Base-by-base conservation (phyloP, 1,284 basidiomycete species). In the Stereum hirsutum region DNA sequence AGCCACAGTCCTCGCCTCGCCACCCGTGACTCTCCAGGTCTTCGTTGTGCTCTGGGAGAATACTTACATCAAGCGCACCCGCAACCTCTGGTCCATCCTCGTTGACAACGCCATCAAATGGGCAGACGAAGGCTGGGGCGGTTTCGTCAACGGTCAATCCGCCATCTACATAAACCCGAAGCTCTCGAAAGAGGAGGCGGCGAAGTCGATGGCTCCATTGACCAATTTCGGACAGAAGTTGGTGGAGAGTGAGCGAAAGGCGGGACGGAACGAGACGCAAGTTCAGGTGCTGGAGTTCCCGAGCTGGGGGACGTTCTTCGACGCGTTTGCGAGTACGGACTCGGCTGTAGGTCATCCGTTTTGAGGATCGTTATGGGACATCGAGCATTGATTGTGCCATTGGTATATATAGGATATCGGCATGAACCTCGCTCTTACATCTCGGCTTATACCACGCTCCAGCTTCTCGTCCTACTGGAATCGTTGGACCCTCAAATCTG, bases 181-280 rank as follows among this genome's bases (percentile, higher is more conserved):
- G 14, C 49, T 63, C 26, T 55, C 52, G 21, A 44, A 55, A 24
- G 55, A 50, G 0, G 55, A 59, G 1, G 67, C 69, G 1, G 49
- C 54, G n/a, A 52, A 47, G 27, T 65, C 68, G 8, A 64, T 72
- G 62, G 54, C 57, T n/a, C 61, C 69, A 14, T 45, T 73, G 25
- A 50, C 69, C 12, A 54, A 63, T 2, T 64, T 68, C 32, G 67
- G 61, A 0, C 42, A 58, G 28, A 47, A 53, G 25, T 47, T 66
- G 0, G n/a, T n/a, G n/a, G n/a, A n/a, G n/a, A n/a, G n/a, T n/a
- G n/a, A n/a, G n/a, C 43, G 57, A 37, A 47, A 46, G 2, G 57
- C 53, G 23, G 57, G 58, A 10, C 53, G 58, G 1, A 49, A 54
- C 2, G 57, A 55, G 4, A 58, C 56, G 2, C 41, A 52, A 25